phyloP scores from a whole-genome alignment of 2,329 filamentous ascomycete genomes.

The Exophiala oligosperma region DNA sequence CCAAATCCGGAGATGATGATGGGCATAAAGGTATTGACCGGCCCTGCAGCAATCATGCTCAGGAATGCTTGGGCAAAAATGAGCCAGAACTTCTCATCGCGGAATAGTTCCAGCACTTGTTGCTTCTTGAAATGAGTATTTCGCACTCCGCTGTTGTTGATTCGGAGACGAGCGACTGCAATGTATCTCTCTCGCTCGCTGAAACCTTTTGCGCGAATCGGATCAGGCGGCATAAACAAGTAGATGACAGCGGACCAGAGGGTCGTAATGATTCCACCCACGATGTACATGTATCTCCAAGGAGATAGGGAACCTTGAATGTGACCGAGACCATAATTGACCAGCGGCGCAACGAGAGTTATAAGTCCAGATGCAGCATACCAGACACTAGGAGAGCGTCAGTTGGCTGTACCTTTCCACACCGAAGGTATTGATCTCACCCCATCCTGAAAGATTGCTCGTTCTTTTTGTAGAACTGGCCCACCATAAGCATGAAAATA shows the following conservation, averaged over 20 bases:
- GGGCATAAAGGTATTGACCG: constrained; percentile 62
- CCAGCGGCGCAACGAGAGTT: background rate
- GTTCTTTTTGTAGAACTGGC: constrained; percentile 63
- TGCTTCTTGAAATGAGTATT: constrained; percentile 59
- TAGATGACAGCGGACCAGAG: constrained; percentile 57
- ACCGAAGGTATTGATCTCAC: background rate
- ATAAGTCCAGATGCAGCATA: background rate
- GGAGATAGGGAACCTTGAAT: constrained; percentile 55
- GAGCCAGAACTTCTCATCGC: constrained; percentile 65
- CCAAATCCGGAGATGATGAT: constrained; percentile 67
- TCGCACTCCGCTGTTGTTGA: constrained; percentile 63
- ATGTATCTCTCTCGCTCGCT: constrained; percentile 61
- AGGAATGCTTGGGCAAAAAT: constrained; percentile 67
- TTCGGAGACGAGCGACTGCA: constrained; percentile 63
- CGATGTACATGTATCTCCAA: constrained; percentile 72
- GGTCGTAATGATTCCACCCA: constrained; percentile 64
- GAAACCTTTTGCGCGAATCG: constrained; percentile 68
- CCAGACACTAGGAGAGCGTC: background rate
- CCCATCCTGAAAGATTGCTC: constrained; percentile 66
- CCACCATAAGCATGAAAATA: constrained; percentile 64
- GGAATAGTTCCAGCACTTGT: constrained; percentile 60
- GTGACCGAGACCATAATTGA: no score
- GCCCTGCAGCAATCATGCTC: constrained; percentile 68
- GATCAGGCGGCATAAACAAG: constrained; percentile 66
- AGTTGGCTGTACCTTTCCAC: background rate